These are phyloP conservation scores for Boletus vermiculosoides DNA, from an alignment of 768 basidiomycete species.

Conservation along the genomic window DNA sequence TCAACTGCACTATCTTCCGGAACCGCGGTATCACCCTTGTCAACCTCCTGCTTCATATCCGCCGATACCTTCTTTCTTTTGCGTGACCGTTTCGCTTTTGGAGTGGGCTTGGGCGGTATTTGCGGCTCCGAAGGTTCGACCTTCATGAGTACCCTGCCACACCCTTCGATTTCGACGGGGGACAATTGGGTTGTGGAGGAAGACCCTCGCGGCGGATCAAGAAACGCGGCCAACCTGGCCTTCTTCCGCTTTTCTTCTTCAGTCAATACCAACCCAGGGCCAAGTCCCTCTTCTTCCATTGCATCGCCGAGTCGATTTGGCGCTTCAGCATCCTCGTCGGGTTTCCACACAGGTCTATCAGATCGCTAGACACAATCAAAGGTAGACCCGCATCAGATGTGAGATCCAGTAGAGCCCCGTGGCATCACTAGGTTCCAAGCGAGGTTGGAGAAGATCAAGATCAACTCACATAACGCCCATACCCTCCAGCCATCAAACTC, in stretches of 20 bases:
- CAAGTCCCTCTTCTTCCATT: constrained; percentile 11
- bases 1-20: constrained; percentile 37
- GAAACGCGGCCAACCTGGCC: constrained; percentile 68
- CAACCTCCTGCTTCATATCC: constrained; percentile 22
- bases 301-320: constrained; percentile 12
- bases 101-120: constrained; percentile 27
- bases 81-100: constrained; percentile 42
- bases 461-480: constrained; percentile 67
- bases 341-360: constrained; percentile 23
- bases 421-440: neutral
- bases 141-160: constrained; percentile 70
- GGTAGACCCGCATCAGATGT: constrained; percentile 10
- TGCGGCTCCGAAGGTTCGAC: constrained; percentile 41
- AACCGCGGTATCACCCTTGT: constrained; percentile 11
- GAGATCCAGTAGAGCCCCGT: constrained; percentile 8
- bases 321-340: constrained; percentile 15
- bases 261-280: constrained; percentile 23
- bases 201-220: constrained; percentile 36
- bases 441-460: neutral
- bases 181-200: constrained; percentile 44
- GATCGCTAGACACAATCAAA: constrained; percentile 21
- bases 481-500: constrained; percentile 79
- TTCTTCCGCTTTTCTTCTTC: constrained; percentile 69
- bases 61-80: constrained; percentile 49
- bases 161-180: constrained; percentile 64